phyloP scores from a whole-genome alignment of 371 early-diverging fungal genomes.

The Umbelopsis sp. region DNA sequence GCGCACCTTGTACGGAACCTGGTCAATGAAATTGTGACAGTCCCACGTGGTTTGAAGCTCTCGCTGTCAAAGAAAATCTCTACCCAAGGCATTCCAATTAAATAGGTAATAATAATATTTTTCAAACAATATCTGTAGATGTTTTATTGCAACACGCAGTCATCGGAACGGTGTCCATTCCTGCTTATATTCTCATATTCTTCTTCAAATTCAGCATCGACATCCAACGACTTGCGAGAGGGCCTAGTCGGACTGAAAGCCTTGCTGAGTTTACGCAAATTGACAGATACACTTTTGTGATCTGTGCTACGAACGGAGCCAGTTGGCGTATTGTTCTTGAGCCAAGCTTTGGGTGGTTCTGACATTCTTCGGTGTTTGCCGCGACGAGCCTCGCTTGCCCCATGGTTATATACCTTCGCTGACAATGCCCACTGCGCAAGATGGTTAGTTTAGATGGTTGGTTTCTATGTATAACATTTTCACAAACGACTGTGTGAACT shows the following conservation, averaged over 20 bases:
- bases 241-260: neutral
- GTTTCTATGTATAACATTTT: neutral
- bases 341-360: conserved; percentile 8
- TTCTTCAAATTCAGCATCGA: neutral
- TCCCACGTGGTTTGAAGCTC: neutral
- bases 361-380: conserved; percentile 8
- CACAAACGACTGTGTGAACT: neutral
- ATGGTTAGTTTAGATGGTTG: neutral
- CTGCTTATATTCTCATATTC: neutral
- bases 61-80: neutral
- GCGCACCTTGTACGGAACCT: conserved; percentile 12
- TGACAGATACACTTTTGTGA: conserved; percentile 6
- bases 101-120: too few species aligned
- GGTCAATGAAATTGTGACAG: conserved; percentile 13
- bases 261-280: conserved; percentile 9
- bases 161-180: conserved; percentile 5
- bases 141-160: conserved; percentile 13
- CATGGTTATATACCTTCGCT: conserved; percentile 24
- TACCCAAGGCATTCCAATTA: too few species aligned
- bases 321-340: neutral
- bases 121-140: too few species aligned
- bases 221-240: neutral
- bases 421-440: conserved; percentile 35
- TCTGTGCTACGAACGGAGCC: neutral
- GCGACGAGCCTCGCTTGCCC: conserved; percentile 1